A percentile compares a stretch with the other conserved stretches of the same genome.
Conservation (phyloP, 202 grass and related monocot genomes). For the Carex arenaria region DNA sequence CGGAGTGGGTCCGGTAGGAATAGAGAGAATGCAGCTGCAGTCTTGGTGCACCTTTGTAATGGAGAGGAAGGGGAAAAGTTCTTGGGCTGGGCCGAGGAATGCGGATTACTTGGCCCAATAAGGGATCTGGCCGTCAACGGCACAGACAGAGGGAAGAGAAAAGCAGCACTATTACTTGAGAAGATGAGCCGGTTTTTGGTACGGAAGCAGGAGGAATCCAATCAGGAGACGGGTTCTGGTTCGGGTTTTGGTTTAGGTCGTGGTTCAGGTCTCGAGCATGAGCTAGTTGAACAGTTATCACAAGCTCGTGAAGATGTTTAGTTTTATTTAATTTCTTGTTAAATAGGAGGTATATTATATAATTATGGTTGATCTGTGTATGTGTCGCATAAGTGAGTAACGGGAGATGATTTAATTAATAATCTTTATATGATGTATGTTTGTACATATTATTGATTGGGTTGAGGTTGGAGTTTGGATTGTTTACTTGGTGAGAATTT, state of each 20-base stretch:
- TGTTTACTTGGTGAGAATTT: constrained; percentile 18
- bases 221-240: constrained; percentile 21
- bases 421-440: background rate
- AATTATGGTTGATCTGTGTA: background rate
- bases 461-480: background rate
- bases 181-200: constrained; percentile 74
- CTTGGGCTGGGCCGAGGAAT: constrained; percentile 46
- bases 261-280: constrained; percentile 34
- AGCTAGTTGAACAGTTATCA: constrained; percentile 35
- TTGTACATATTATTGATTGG: constrained; percentile 2
- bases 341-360: background rate
- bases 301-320: constrained; percentile 22
- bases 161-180: constrained; percentile 67
- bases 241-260: constrained; percentile 17
- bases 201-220: constrained; percentile 50
- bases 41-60: constrained; percentile 60
- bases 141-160: constrained; percentile 68
- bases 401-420: background rate
- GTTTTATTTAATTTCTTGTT: background rate
- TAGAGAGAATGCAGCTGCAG: constrained; percentile 86
- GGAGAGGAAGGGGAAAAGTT: constrained; percentile 41
- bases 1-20: constrained; percentile 58
- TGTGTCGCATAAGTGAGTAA: background rate
- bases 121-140: constrained; percentile 69
- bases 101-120: constrained; percentile 50